These are phyloP conservation scores for Allium fistulosum DNA, from an alignment of 106 monocot genomes.

Conservation along the genomic window DNA sequence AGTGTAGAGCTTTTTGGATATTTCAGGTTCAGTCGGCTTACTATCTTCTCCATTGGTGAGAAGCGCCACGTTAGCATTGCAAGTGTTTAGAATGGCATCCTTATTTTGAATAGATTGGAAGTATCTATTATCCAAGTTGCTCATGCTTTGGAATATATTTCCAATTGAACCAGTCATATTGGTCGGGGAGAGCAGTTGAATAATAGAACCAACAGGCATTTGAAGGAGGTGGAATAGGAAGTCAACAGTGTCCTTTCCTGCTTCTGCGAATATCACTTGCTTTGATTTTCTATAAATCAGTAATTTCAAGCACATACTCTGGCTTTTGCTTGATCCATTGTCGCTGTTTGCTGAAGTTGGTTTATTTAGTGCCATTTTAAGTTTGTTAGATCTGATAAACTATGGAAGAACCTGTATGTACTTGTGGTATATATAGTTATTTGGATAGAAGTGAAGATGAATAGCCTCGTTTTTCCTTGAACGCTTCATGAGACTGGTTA, in stretches of 20 bases:
- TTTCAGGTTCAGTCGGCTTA: too few relatives aligned
- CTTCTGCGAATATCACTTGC: neutral
- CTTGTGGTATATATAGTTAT: too few relatives aligned
- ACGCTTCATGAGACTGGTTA: too few relatives aligned
- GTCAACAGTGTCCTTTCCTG: neutral
- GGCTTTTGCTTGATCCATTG: neutral
- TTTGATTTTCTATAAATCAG: neutral
- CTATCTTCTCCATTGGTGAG: too few relatives aligned
- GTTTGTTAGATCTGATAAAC: too few relatives aligned
- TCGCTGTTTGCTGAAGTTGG: too few relatives aligned
- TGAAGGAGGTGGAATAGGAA: neutral
- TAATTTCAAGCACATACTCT: neutral
- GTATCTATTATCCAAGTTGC: conserved; percentile 6
- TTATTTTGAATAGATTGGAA: conserved; percentile 1
- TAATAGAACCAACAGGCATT: neutral
- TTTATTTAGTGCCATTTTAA: too few relatives aligned
- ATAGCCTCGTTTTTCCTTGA: too few relatives aligned
- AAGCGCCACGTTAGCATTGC: neutral
- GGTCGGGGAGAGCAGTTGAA: neutral
- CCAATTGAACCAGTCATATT: neutral
- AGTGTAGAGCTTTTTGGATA: too few relatives aligned
- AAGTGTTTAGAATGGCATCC: neutral
- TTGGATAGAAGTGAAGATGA: too few relatives aligned
- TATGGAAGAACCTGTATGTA: too few relatives aligned
- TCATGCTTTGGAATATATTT: neutral